Evolutionary conservation across 2,329 filamentous ascomycete species (phyloP), one percentile per base, ranked within the genome.

Genomic region (Stylonectria norvegica): DNA sequence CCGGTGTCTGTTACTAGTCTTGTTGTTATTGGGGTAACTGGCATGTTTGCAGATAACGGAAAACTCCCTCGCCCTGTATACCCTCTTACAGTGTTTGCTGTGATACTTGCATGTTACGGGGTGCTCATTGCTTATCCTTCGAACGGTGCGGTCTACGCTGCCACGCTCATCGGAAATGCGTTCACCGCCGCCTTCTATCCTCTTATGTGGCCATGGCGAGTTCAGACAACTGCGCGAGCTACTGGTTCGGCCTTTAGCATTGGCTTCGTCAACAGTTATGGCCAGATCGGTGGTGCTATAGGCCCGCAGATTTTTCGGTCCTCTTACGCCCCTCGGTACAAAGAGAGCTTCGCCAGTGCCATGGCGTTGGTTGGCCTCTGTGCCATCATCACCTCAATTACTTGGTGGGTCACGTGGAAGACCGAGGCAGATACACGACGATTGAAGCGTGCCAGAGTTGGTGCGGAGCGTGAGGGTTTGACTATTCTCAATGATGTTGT

Each of bases 81-180:
- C 35, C 68, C 71, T 3, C 55, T 74, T 0, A 50, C 57, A 1
- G 71, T 72, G 34, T 60, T 72, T 11, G 39, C 63, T 28, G 55
- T 71, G 10, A 70, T 73, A 20, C 50, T 69, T 9, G 62, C 61
- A 10, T 72, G 70, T 34, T 73, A 74, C 48, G 62, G 58, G 4
- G 69, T 73, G 1, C 54, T 74, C 11, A 62, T 68, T 6, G 67
- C 63, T 0, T 74, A 69, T 45, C 70, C 71, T 2, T 69, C 55
- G 48, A 67, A 60, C 22, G 71, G 69, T 5, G 70, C 57, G 2
- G 65, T 75, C 0, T 75, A 74, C 33, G 67, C 70, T 0, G 70
- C 68, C 1, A 73, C 70, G 0, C 45, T 73, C 17, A 65, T 74
- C 19, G 69, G 62, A 5, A 67, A 68, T 31, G 65, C 64, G 0